phyloP scores from a whole-genome alignment of 2,329 filamentous ascomycete genomes.

The Paecilomyces fulvus region DNA sequence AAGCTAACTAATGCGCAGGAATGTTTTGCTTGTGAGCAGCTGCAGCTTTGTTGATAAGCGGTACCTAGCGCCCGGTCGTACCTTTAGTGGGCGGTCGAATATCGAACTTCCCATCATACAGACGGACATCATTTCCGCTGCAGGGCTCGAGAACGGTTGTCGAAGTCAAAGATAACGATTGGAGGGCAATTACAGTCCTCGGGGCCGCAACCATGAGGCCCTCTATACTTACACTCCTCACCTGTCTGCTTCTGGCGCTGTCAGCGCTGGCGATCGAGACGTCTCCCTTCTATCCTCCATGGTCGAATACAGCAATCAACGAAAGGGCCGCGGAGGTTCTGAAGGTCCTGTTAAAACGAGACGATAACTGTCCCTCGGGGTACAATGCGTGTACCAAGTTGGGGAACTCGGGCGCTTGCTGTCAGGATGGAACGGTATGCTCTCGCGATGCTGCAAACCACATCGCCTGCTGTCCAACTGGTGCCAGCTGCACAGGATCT shows the following conservation, averaged over 20 bases:
- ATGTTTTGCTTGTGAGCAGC: neutral
- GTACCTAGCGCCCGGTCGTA: neutral
- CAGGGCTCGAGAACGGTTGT: neutral
- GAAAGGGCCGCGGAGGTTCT: slow-evolving; percentile 23
- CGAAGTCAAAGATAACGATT: neutral
- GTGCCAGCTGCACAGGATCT: slow-evolving; percentile 50
- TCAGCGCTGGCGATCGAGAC: slow-evolving; percentile 20
- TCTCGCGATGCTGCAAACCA: slow-evolving; percentile 48
- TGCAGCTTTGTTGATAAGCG: neutral
- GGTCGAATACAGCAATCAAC: slow-evolving; percentile 11
- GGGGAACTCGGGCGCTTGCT: slow-evolving; percentile 49
- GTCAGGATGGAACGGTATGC: slow-evolving; percentile 45
- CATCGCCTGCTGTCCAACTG: slow-evolving; percentile 54
- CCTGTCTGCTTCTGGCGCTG: slow-evolving; percentile 22
- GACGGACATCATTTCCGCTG: neutral
- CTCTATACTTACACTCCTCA: slow-evolving; percentile 17
- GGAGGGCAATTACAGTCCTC: slow-evolving; percentile 7
- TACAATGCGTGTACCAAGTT: slow-evolving; percentile 47
- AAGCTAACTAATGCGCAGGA: neutral
- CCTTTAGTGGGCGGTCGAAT: neutral
- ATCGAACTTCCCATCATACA: neutral
- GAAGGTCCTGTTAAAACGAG: slow-evolving; percentile 22
- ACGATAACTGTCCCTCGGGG: slow-evolving; percentile 40
- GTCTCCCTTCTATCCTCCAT: slow-evolving; percentile 21
- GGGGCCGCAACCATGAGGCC: slow-evolving; percentile 23